phyloP scores from a whole-genome alignment of 2,329 filamentous ascomycete species.

The Fusarium zealandicum region DNA sequence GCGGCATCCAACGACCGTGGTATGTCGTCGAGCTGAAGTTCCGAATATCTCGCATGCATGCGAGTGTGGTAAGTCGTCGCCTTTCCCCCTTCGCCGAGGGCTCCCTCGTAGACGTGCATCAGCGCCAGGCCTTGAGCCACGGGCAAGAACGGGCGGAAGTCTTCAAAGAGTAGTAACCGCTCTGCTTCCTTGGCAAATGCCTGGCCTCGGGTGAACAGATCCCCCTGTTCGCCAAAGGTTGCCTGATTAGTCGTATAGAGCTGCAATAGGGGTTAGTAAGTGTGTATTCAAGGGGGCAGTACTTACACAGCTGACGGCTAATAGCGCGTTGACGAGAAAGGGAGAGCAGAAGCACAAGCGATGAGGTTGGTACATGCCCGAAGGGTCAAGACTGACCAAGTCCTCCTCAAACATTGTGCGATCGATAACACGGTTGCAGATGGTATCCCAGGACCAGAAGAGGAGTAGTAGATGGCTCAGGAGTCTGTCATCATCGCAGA shows the following conservation, averaged over 20 bases:
- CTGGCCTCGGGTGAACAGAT: conserved; percentile 12
- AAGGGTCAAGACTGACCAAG: conserved; percentile 14
- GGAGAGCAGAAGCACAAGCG: conserved; percentile 24
- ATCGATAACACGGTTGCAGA: conserved; percentile 22
- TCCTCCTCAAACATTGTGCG: conserved; percentile 24
- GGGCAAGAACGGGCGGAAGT: conserved; percentile 4
- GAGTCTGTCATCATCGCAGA: conserved; percentile 14
- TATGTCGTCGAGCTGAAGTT: conserved; percentile 17
- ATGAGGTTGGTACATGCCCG: background rate
- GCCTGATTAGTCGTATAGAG: conserved; percentile 11
- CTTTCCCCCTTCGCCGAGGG: conserved; percentile 12
- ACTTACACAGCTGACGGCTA: conserved; percentile 31
- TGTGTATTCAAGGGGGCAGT: background rate
- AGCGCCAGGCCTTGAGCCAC: conserved; percentile 19
- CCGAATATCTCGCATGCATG: conserved; percentile 23
- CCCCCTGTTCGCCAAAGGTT: conserved; percentile 6
- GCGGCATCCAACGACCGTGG: conserved; percentile 17
- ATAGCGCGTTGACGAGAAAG: conserved; percentile 29
- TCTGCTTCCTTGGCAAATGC: conserved; percentile 20
- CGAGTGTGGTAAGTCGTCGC: conserved; percentile 14
- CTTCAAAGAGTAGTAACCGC: conserved; percentile 10
- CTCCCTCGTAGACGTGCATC: conserved; percentile 21
- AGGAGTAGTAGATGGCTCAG: conserved; percentile 16
- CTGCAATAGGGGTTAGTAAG: background rate
- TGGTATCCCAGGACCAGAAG: conserved; percentile 27